Percentiles rank a stretch among this genome's conserved stretches.
These are phyloP conservation scores for Microbotryum silenes-acaulis DNA, from an alignment of 1,284 basidiomycete genomes.

Conservation along the genomic window DNA sequence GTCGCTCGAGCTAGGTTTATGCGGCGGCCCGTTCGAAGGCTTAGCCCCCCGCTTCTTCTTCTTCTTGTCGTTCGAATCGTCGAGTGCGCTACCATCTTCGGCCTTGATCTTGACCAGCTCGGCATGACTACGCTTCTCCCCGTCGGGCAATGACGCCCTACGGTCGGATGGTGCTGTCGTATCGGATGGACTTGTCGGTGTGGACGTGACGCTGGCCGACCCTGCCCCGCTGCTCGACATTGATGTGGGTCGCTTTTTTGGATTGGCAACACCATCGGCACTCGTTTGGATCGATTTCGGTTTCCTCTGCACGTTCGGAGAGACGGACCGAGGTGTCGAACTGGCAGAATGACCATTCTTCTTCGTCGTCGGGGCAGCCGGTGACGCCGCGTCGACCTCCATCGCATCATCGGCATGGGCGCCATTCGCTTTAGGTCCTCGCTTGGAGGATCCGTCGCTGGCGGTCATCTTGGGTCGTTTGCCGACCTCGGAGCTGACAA, in stretches of 20 bases:
- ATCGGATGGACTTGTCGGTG: too few relatives aligned
- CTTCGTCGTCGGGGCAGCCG: constrained; percentile 1
- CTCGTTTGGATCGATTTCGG: too few relatives aligned
- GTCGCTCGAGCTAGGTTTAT: too few relatives aligned
- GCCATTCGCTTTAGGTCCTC: constrained; percentile 1
- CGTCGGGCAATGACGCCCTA: constrained; percentile 1
- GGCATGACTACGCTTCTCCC: neutral
- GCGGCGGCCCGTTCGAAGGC: neutral
- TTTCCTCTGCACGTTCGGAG: neutral
- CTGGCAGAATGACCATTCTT: neutral
- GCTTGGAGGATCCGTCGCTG: neutral
- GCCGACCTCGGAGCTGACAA: neutral
- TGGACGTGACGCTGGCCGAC: too few relatives aligned
- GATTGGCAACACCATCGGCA: too few relatives aligned
- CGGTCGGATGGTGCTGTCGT: neutral
- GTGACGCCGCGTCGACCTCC: neutral
- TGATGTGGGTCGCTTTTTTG: too few relatives aligned
- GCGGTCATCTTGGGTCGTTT: constrained; percentile 3
- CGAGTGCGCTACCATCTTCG: neutral
- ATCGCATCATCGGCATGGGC: constrained; percentile 1
- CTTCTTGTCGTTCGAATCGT: neutral
- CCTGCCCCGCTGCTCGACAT: too few relatives aligned
- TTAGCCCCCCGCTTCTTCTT: neutral
- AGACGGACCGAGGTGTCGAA: neutral
- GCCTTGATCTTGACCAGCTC: constrained; percentile 2